Evolutionary conservation across 192 early-diverging fungal species (phyloP).

Genomic region (Linnemannia schmuckeri): DNA sequence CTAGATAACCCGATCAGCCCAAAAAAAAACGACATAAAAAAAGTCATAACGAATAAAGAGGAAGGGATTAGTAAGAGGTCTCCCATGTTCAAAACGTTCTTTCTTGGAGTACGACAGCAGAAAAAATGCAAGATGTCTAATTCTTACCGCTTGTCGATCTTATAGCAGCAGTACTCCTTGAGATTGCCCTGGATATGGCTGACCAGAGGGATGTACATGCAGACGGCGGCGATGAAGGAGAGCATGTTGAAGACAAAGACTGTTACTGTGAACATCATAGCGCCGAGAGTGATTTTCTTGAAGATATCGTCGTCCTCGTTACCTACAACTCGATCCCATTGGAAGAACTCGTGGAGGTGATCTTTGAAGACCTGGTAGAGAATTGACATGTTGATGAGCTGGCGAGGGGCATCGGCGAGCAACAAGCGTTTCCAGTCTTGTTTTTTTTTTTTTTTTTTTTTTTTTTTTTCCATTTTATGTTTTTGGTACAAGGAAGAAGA

Average conservation of each 20-base stretch:
- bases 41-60: not conserved
- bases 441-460: not conserved
- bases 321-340: conserved; percentile 14
- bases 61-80: not conserved
- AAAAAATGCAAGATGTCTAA: not conserved
- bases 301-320: not conserved
- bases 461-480: not conserved
- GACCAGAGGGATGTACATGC: conserved; percentile 84
- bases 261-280: conserved; percentile 73
- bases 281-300: conserved; percentile 40
- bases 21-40: not conserved
- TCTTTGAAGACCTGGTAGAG: conserved; percentile 57
- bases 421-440: conserved; percentile 86
- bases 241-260: conserved; percentile 72
- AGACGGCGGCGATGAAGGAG: conserved; percentile 66
- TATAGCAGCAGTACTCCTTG: conserved; percentile 91
- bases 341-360: conserved; percentile 15
- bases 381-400: conserved; percentile 73
- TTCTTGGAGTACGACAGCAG: not conserved
- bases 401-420: conserved; percentile 86
- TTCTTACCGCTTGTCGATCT: conserved; percentile 87
- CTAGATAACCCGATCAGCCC: not conserved
- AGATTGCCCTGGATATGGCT: conserved; percentile 87
- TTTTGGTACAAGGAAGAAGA: not conserved
- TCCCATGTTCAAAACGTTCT: not conserved